Evolutionary conservation across 768 basidiomycete genomes (phyloP), one percentile per base, ranked within the genome.

Genomic region (Phlebiopsis gigantea): DNA sequence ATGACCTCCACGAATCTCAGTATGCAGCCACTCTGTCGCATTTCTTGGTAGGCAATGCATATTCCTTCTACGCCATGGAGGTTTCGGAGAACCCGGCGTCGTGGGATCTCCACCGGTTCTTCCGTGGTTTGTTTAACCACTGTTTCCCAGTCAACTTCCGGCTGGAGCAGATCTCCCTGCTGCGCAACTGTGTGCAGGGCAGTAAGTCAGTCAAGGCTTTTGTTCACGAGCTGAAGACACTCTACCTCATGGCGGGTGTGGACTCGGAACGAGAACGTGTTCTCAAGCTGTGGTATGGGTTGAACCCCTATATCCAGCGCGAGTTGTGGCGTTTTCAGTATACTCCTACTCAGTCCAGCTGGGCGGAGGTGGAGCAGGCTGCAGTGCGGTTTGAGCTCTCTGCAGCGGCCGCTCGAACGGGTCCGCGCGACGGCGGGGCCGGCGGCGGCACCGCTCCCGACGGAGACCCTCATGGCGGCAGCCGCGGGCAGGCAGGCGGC

Each of bases 311-410:
- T 17, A 64, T 75, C 0, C 72, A 72, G 28, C 55, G 54, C 0
- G 61, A 68, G 3, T 54, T 75, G 0, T 72, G 70, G 68, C 54
- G 57, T 10, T 59, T 71, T 1, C 53, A 66, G 4, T 57, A 75
- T 0, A 67, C 70, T 2, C 70, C 67, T 0, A 66, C 72, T 8
- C 29, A 47, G 66, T 34, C 69, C 0, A 41, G 54, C 0, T 73
- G 68, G 62, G 54, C 67, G 0, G 59, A 69, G 4, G 66, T 78
- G 0, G 48, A 69, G 0, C 48, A 57, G 0, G 65, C 59, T 0
- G 74, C 75, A 0, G 66, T 72, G 39, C 31, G 63, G 0, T 62
- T 70, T 19, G 75, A 79, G 34, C 66, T 73, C 0, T n/a, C n/a
- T n/a, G 63, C 73, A 0, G 63, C 14, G 3, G 25, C 9, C 10